phyloP scores from a whole-genome alignment of 1,284 basidiomycete species.

The Puccinia novopanici region DNA sequence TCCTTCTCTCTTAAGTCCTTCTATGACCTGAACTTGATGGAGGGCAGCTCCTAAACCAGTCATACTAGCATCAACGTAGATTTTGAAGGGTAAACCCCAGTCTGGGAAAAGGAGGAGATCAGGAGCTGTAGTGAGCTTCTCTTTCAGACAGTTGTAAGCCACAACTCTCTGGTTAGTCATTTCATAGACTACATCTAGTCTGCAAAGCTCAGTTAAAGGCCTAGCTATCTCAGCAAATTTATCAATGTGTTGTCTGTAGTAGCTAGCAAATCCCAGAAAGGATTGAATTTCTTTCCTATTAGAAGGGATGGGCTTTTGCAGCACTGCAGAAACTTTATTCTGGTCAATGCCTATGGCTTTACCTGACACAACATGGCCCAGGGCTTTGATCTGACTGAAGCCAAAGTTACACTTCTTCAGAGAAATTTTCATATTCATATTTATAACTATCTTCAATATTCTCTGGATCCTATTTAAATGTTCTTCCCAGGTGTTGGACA shows the following conservation, averaged over 20 bases:
- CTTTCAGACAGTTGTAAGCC: neutral
- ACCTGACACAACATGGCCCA: conserved; percentile 61
- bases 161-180: neutral
- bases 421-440: conserved; percentile 1
- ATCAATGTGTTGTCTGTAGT: conserved; percentile 61
- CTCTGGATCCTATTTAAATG: too few relatives aligned
- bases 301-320: too few relatives aligned
- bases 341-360: conserved; percentile 61
- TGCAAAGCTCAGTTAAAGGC: conserved; percentile 60
- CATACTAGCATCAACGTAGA: too few relatives aligned
- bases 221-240: conserved; percentile 56
- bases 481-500: too few relatives aligned
- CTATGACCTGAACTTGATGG: too few relatives aligned
- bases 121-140: neutral
- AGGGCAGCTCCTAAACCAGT: too few relatives aligned
- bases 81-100: too few relatives aligned
- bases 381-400: neutral
- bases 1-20: too few relatives aligned
- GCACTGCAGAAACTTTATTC: conserved; percentile 61
- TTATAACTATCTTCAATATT: too few relatives aligned
- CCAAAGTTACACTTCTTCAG: conserved; percentile 21
- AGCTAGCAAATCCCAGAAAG: too few relatives aligned
- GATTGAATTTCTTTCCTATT: too few relatives aligned
- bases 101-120: too few relatives aligned
- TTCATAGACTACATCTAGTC: conserved; percentile 62